These are phyloP conservation scores for Aquilaria sinensis DNA, from an alignment of 345 rosid species.

Conservation along the genomic window DNA sequence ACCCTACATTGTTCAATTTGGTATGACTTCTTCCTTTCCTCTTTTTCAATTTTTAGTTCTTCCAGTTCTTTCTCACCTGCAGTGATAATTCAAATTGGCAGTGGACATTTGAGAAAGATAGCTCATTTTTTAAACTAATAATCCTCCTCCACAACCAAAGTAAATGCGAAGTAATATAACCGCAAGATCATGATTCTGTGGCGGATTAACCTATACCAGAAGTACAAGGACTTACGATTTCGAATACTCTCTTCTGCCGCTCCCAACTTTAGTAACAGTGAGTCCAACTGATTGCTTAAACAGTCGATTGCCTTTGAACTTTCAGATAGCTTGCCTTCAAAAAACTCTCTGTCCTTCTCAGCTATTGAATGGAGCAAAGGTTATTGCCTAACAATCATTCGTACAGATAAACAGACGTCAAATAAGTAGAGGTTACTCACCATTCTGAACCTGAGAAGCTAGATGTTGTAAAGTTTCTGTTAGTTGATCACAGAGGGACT, in stretches of 20 bases:
- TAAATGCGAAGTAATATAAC: too few relatives aligned
- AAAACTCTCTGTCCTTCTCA: constrained; percentile 46
- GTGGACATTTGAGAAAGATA: too few relatives aligned
- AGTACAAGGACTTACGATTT: constrained; percentile 40
- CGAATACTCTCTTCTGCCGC: constrained; percentile 42
- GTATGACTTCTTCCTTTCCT: constrained; percentile 43
- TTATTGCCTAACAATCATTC: too few relatives aligned
- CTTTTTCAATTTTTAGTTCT: constrained; percentile 54
- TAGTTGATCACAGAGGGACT: constrained; percentile 70
- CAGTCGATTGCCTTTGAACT: constrained; percentile 36
- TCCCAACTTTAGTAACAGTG: constrained; percentile 39
- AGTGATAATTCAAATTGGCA: constrained; percentile 4
- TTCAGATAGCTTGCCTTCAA: constrained; percentile 37
- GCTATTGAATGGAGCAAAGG: constrained; percentile 39
- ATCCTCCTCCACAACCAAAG: too few relatives aligned
- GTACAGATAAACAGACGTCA: not conserved
- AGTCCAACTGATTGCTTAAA: constrained; percentile 40
- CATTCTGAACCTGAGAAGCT: constrained; percentile 75
- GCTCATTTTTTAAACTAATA: too few relatives aligned
- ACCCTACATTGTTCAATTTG: constrained; percentile 38
- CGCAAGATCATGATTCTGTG: not conserved
- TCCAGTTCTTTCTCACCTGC: constrained; percentile 62
- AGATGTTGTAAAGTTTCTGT: constrained; percentile 77
- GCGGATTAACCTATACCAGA: not conserved
- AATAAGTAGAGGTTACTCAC: constrained; percentile 28